These are phyloP conservation scores for Sherardia arvensis DNA, from an alignment of 257 asterid species.

Conservation along the genomic window DNA sequence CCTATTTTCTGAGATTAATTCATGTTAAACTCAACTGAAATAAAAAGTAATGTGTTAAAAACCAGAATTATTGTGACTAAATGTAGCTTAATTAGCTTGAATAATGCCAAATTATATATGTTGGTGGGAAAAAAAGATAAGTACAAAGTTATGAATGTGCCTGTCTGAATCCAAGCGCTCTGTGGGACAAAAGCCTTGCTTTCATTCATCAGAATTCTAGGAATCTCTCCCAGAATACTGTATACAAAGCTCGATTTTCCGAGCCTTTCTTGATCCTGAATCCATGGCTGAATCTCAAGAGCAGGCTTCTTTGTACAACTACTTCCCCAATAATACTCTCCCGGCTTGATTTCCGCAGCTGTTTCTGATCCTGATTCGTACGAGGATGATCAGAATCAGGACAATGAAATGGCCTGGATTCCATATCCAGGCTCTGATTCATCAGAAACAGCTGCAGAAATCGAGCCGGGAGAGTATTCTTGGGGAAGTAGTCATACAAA, in stretches of 20 bases:
- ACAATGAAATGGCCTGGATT: too few relatives aligned
- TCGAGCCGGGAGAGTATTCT: slow-evolving; percentile 57
- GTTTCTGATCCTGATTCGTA: too few relatives aligned
- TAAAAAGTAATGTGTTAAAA: too few relatives aligned
- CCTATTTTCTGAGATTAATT: too few relatives aligned
- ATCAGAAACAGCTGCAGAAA: slow-evolving; percentile 45
- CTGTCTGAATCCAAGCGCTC: slow-evolving; percentile 89
- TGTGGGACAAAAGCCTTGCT: slow-evolving; percentile 81
- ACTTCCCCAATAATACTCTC: slow-evolving; percentile 62
- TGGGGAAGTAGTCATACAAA: slow-evolving; percentile 44
- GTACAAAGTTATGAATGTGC: too few relatives aligned
- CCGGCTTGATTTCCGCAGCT: slow-evolving; percentile 56
- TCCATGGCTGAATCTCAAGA: slow-evolving; percentile 32
- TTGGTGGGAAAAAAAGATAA: too few relatives aligned
- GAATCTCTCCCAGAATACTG: slow-evolving; percentile 67
- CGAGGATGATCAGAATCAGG: too few relatives aligned
- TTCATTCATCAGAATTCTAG: slow-evolving; percentile 42
- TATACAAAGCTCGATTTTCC: slow-evolving; percentile 75
- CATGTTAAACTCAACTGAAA: too few relatives aligned
- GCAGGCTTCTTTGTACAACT: slow-evolving; percentile 36
- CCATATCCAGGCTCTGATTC: too few relatives aligned
- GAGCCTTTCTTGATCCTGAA: slow-evolving; percentile 43
- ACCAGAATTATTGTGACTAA: too few relatives aligned
- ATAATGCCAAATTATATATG: too few relatives aligned
- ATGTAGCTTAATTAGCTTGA: too few relatives aligned